A percentile compares a stretch with the other conserved stretches of the same genome.
phyloP scores from a whole-genome alignment of 2,329 filamentous ascomycete species.

The Sclerotinia minor region DNA sequence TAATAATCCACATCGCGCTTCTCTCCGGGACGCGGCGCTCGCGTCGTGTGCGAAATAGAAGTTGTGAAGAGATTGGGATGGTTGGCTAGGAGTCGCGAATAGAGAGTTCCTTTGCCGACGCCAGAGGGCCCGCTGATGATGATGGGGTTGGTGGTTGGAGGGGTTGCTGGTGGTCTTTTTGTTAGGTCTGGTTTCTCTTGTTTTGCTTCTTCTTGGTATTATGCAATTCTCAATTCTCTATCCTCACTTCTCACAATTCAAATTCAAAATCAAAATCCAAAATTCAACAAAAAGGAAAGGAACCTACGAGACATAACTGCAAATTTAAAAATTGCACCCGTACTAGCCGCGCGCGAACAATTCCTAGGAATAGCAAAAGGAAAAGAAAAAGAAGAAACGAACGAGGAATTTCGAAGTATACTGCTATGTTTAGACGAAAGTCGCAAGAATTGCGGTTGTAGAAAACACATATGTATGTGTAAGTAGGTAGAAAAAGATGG shows the following conservation, averaged over 20 bases:
- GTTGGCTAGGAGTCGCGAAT: slow-evolving; percentile 65
- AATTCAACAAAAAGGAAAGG: too few species aligned
- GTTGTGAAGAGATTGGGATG: slow-evolving; percentile 58
- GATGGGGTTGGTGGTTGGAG: slow-evolving; percentile 51
- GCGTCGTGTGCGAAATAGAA: slow-evolving; percentile 75
- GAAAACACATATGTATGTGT: slow-evolving; percentile 23
- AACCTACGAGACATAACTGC: slow-evolving; percentile 34
- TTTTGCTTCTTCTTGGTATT: neutral
- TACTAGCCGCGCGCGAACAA: neutral
- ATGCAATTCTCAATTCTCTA: too few species aligned
- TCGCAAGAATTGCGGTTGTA: slow-evolving; percentile 14
- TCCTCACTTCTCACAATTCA: too few species aligned
- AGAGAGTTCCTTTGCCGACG: slow-evolving; percentile 79
- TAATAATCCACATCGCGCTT: slow-evolving; percentile 77
- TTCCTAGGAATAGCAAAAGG: too few species aligned
- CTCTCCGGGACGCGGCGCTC: slow-evolving; percentile 73
- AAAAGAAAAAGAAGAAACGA: too few species aligned
- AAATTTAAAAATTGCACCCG: neutral
- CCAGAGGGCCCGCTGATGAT: slow-evolving; percentile 80
- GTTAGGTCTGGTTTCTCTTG: slow-evolving; percentile 9
- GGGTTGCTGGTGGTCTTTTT: slow-evolving; percentile 17
- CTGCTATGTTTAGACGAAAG: neutral
- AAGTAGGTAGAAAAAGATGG: neutral
- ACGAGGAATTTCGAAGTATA: neutral
- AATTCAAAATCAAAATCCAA: too few species aligned